Evolutionary conservation across 192 early-diverging fungal genomes (phyloP).

Genomic region (Coemansia sp.): DNA sequence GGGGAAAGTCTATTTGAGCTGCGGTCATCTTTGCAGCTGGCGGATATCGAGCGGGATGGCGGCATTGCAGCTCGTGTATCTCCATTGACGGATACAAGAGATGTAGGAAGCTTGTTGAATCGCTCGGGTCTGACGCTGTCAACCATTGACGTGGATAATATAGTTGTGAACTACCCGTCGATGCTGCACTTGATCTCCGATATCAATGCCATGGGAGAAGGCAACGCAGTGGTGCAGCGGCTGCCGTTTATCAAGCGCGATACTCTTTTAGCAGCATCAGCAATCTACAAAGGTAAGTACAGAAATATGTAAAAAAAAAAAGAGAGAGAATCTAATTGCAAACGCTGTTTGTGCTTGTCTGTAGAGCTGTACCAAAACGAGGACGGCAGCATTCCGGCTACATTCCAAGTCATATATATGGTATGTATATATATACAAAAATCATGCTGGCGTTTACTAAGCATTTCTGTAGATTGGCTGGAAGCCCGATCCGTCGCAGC

Average conservation of each 20-base stretch:
- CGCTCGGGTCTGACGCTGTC: conserved; percentile 86
- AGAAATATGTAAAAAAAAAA: background rate
- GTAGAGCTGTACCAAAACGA: conserved; percentile 78
- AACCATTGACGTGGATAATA: conserved; percentile 91
- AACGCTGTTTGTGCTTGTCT: conserved; percentile 1
- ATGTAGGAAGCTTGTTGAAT: conserved; percentile 74
- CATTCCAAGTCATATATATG: conserved; percentile 72
- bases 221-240: conserved; percentile 77
- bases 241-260: conserved; percentile 74
- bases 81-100: conserved; percentile 81
- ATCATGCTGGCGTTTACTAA: background rate
- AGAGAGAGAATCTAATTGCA: conserved; percentile 62
- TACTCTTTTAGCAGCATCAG: conserved; percentile 78
- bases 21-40: conserved; percentile 83
- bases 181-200: conserved; percentile 90
- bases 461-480: conserved; percentile 71
- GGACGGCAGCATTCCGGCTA: conserved; percentile 89
- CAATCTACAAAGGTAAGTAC: conserved; percentile 78
- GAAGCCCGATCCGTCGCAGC: conserved; percentile 85
- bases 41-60: conserved; percentile 85
- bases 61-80: conserved; percentile 87
- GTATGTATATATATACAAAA: conserved; percentile 1
- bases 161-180: conserved; percentile 86
- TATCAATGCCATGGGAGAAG: conserved; percentile 90
- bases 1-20: conserved; percentile 97